Conservation (phyloP, 768 basidiomycete genomes). For the Pisolithus tinctorius region DNA sequence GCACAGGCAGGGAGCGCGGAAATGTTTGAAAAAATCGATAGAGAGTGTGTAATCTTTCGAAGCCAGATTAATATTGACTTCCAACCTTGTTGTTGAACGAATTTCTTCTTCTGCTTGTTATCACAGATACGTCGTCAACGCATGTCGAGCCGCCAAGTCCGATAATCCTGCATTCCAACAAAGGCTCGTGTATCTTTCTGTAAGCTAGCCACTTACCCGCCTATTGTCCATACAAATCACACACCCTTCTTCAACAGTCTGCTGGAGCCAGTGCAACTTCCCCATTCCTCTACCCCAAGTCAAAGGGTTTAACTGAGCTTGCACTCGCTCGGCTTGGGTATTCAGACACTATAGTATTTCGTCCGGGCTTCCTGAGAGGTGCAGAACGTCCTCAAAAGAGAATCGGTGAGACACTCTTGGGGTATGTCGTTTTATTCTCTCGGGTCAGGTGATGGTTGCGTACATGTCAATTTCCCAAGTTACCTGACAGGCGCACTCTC, state of each 20-base stretch:
- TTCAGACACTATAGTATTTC: slow-evolving; percentile 61
- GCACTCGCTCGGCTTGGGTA: slow-evolving; percentile 64
- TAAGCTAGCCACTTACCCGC: slow-evolving; percentile 22
- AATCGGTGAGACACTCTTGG: slow-evolving; percentile 33
- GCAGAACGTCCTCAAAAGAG: slow-evolving; percentile 38
- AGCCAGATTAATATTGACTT: too few species aligned
- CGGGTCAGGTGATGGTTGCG: not conserved
- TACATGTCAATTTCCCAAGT: slow-evolving; percentile 18
- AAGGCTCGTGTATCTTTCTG: slow-evolving; percentile 66
- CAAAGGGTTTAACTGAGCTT: slow-evolving; percentile 70
- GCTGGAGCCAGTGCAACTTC: slow-evolving; percentile 43
- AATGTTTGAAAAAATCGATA: slow-evolving; percentile 71
- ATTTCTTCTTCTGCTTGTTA: not conserved
- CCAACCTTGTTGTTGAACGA: too few species aligned
- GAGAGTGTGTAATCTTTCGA: slow-evolving; percentile 42
- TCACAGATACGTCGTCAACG: slow-evolving; percentile 64
- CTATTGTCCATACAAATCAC: not conserved
- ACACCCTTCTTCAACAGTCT: slow-evolving; percentile 28
- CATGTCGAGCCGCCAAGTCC: slow-evolving; percentile 57
- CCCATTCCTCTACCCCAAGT: slow-evolving; percentile 51
- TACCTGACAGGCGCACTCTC: slow-evolving; percentile 32
- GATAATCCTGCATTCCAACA: slow-evolving; percentile 42
- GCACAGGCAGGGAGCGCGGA: slow-evolving; percentile 55
- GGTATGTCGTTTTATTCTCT: slow-evolving; percentile 29
- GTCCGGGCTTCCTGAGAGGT: slow-evolving; percentile 50